Percentiles rank a stretch among this genome's conserved stretches.
Conservation (phyloP, 73 alveolate genomes). For the Paramecium pentaurelia region DNA sequence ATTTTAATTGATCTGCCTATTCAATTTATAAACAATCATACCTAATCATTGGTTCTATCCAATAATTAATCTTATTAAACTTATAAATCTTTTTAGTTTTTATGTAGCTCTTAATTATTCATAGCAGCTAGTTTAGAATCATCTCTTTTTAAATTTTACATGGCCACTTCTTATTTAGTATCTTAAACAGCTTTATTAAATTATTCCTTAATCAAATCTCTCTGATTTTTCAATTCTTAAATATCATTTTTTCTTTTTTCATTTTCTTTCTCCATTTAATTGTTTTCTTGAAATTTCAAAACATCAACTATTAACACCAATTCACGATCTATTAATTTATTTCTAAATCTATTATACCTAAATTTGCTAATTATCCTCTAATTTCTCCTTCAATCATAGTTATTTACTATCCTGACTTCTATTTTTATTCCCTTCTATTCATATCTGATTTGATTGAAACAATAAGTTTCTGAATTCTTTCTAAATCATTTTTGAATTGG, state of each 20-base stretch:
- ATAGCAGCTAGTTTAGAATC: not conserved
- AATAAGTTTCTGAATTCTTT: not conserved
- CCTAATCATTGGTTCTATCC: not conserved
- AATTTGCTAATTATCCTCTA: not conserved
- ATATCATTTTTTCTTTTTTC: not conserved
- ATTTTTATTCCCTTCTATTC: constrained; percentile 6
- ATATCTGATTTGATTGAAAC: not conserved
- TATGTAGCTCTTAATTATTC: not conserved
- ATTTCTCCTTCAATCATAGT: constrained; percentile 33
- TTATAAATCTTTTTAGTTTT: not conserved
- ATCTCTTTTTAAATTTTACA: not conserved
- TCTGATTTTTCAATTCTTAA: not conserved
- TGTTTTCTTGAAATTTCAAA: not conserved
- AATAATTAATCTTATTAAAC: not conserved
- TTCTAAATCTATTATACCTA: not conserved
- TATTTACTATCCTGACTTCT: not conserved
- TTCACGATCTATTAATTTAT: not conserved
- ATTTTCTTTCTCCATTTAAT: not conserved
- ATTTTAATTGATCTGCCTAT: not conserved
- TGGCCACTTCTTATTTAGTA: not conserved
- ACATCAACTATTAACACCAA: not conserved
- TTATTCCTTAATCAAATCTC: not conserved
- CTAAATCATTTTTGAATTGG: not conserved
- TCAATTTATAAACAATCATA: not conserved
- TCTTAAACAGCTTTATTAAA: not conserved